Evolutionary conservation across 495 filamentous ascomycete genomes (phyloP).

Genomic region (Neurospora pannonica): DNA sequence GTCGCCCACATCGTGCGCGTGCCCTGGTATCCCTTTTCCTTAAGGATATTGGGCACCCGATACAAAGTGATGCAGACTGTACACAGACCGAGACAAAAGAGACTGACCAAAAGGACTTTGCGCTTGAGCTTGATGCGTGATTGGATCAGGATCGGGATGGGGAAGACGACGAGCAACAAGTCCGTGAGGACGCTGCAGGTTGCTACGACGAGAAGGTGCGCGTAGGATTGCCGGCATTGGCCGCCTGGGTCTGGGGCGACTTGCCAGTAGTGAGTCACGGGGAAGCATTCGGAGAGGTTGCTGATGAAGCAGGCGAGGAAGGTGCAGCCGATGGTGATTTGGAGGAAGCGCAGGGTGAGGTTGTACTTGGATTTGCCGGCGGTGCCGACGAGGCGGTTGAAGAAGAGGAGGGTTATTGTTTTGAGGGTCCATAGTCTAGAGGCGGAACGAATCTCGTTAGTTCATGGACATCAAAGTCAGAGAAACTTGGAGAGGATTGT

Average conservation of each 20-base stretch:
- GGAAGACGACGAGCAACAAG: conserved; percentile 74
- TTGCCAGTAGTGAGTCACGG: conserved; percentile 80
- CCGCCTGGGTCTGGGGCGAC: conserved; percentile 79
- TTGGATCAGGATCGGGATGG: conserved; percentile 71
- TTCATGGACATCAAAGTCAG: no score
- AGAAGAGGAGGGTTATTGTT: conserved; percentile 77
- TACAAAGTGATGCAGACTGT: conserved; percentile 65
- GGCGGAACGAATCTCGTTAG: background rate
- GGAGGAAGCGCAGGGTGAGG: conserved; percentile 54
- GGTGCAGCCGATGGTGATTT: conserved; percentile 61
- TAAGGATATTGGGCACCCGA: conserved; percentile 61
- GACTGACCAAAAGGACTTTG: conserved; percentile 51
- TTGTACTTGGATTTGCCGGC: conserved; percentile 61
- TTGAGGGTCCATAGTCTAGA: conserved; percentile 84
- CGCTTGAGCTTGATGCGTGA: conserved; percentile 55
- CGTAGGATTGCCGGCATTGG: conserved; percentile 70
- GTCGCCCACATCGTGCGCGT: conserved; percentile 68
- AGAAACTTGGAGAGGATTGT: no score
- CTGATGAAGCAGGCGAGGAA: conserved; percentile 70
- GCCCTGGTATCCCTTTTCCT: conserved; percentile 52
- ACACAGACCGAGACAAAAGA: conserved; percentile 70
- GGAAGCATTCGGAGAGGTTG: conserved; percentile 75
- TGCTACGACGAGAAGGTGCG: conserved; percentile 73
- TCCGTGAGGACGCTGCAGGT: conserved; percentile 76
- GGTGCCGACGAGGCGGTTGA: conserved; percentile 58